These are phyloP conservation scores for Sporobolomyces pararoseus DNA, from an alignment of 768 basidiomycete genomes.

Conservation along the genomic window DNA sequence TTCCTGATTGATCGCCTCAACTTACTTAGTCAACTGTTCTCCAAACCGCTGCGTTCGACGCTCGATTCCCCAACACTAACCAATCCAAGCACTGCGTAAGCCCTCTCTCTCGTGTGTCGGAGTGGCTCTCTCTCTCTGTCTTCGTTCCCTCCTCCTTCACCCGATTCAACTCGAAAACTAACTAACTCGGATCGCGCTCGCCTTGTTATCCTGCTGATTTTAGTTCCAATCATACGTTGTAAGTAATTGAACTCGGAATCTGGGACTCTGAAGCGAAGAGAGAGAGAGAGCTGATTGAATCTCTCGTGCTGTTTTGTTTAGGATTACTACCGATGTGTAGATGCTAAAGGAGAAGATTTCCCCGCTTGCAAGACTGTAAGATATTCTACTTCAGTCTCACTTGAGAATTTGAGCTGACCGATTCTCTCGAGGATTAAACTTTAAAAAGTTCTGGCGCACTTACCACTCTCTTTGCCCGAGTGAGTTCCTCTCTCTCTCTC, in stretches of 20 bases:
- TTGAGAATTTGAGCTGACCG: neutral
- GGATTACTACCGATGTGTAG: slow-evolving; percentile 89
- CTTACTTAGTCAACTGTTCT: slow-evolving; percentile 73
- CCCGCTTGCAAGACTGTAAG: slow-evolving; percentile 85
- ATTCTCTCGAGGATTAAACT: neutral
- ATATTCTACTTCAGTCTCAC: too few species aligned
- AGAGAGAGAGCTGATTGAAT: too few species aligned
- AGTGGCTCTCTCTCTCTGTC: neutral
- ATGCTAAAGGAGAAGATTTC: slow-evolving; percentile 96
- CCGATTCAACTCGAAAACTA: too few species aligned
- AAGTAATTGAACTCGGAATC: too few species aligned
- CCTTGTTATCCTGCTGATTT: neutral
- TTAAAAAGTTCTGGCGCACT: slow-evolving; percentile 69
- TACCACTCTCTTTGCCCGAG: slow-evolving; percentile 97
- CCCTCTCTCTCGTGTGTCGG: slow-evolving; percentile 6
- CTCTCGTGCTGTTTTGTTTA: slow-evolving; percentile 50
- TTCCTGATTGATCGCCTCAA: neutral
- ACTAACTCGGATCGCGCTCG: neutral
- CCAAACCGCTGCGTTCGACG: slow-evolving; percentile 90
- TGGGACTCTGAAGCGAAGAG: slow-evolving; percentile 3
- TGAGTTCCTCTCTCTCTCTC: slow-evolving; percentile 50
- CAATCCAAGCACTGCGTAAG: slow-evolving; percentile 93
- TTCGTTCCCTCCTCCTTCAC: too few species aligned
- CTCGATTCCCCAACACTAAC: slow-evolving; percentile 50
- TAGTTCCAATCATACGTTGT: slow-evolving; percentile 43